Evolutionary conservation across 1,139 yeast species (phyloP), one percentile per base, ranked within the genome.

Genomic region (Scheffersomyces lignicola): DNA sequence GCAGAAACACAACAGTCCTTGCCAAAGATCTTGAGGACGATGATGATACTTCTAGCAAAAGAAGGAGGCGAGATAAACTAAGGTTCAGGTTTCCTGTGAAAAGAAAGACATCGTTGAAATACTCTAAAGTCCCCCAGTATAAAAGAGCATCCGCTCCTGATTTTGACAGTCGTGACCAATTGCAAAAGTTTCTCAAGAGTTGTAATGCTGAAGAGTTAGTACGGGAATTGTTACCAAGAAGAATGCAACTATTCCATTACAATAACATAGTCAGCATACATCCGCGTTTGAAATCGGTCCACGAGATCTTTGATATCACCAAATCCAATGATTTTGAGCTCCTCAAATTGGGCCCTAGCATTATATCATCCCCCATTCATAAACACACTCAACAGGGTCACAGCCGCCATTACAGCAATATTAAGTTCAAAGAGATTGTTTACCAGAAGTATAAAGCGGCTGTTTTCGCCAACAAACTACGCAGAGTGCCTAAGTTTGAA

Each of bases 21-120:
- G 58, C 48, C 27, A 42, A 40, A n/a, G 52, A 51, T 7, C 26
- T 52, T 9, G 46, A 43, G n/a, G 9, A 21, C 12, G 13, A 35
- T 7, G 22, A 33, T 9, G 29, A 32, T 16, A 12, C 13, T 18
- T 14, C 22, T 12, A 16, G 25, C 21, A 13, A 35, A 18, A 16
- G 24, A 22, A 31, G 20, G 23, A 16, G 24, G 24, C 10, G 32
- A 37, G 21, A 24, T 7, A 33, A 34, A 33, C 33, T 45, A 7
- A 38, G 41, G 29, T 65, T 60, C 33, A 38, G 53, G 7, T 69
- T 68, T 40, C 73, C 73, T 3, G 70, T 67, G 2, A 56, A 49
- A 32, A 44, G 73, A 26, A 56, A 55, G 29, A 58, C 58, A 4
- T 66, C 74, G 1, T 56, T 67, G 33, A 65, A 62, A 38, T 49